Base-by-base conservation (phyloP, 768 basidiomycete genomes). In the Lentinula edodes region DNA sequence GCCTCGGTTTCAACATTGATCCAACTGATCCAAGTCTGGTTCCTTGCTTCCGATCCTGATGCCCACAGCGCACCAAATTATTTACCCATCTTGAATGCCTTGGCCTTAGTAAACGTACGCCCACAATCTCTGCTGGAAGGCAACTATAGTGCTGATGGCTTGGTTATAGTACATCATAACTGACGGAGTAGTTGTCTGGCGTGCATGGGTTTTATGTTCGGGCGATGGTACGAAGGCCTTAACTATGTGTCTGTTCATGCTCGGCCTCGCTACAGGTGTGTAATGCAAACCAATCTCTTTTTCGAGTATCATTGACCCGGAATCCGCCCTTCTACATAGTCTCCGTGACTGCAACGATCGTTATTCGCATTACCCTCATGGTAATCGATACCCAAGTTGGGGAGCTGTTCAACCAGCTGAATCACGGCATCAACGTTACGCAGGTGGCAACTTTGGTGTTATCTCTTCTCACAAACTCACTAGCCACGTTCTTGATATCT, bases 371-470 rank as follows among this genome's bases (percentile, higher is more conserved):
- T 15, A 12, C 41, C 28, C 35, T 54, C 9, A 36, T 46, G 16
- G 34, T 45, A 23, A 41, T 42, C 6, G 23, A 52, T 32, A 51
- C 15, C 10, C 28, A 9, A 13, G 42, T 42, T 8, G 4, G 63
- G 7, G 61, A 61, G 0, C 18, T 32, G 8, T 28, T 48, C 50
- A 61, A 43, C 45, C 48, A 45, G 15, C 10, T 66, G 3, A 20
- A 6, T n/a, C 36, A n/a, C 16, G 64, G 58, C 6, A 63, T 65
- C 46, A 34, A 66, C 38, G 35, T 58, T 20, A 51, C 62, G 6
- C 67, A 68, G n/a, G 56, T 64, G 6, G 20, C 54, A 1, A 62
- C 15, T 5, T 15, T 66, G 12, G 12, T 38, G 6, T 7, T 38
- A 12, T 38, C 38, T 38, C 38, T 38, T 38, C 12, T 38, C 6